Evolutionary conservation across 78 protist species (phyloP).

Genomic region (Chrysochromulina parva): DNA sequence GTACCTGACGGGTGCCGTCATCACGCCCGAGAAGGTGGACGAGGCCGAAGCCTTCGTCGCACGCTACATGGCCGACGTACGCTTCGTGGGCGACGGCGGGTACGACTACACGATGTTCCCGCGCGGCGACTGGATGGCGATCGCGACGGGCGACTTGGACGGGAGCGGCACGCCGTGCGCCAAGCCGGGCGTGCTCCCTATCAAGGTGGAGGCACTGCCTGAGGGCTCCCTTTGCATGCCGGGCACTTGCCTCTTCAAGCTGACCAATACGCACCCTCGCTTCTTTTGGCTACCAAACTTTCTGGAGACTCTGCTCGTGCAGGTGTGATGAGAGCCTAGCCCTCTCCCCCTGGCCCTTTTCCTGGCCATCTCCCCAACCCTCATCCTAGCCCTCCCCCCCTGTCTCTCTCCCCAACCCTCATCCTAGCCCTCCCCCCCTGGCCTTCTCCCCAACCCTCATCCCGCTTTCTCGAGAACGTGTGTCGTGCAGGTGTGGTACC

Average conservation of each 20-base stretch:
- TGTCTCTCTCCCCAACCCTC: too few species aligned
- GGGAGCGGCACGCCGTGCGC: background rate
- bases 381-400: background rate
- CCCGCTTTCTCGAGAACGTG: too few species aligned
- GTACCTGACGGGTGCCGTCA: conserved; percentile 22
- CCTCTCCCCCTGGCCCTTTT: background rate
- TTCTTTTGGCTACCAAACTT: conserved; percentile 52
- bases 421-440: too few species aligned
- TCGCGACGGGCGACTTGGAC: too few species aligned
- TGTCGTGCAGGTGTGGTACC: conserved; percentile 53
- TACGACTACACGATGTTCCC: background rate
- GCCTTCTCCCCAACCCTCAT: too few species aligned
- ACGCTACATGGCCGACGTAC: background rate
- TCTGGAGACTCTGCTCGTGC: conserved; percentile 61
- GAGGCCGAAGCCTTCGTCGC: background rate
- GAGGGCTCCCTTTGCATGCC: conserved; percentile 34
- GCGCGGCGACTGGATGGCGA: background rate
- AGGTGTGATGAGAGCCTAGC: background rate
- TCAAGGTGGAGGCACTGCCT: conserved; percentile 43
- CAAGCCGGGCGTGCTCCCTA: conserved; percentile 31
- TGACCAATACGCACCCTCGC: conserved; percentile 41
- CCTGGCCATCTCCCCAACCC: background rate
- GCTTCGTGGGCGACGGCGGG: background rate
- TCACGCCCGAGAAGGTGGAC: conserved; percentile 37
- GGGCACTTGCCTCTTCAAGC: background rate